Evolutionary conservation across 164 flowering plant genomes (phyloP), one percentile per base, ranked within the genome.

Genomic region (Platanus orientalis): DNA sequence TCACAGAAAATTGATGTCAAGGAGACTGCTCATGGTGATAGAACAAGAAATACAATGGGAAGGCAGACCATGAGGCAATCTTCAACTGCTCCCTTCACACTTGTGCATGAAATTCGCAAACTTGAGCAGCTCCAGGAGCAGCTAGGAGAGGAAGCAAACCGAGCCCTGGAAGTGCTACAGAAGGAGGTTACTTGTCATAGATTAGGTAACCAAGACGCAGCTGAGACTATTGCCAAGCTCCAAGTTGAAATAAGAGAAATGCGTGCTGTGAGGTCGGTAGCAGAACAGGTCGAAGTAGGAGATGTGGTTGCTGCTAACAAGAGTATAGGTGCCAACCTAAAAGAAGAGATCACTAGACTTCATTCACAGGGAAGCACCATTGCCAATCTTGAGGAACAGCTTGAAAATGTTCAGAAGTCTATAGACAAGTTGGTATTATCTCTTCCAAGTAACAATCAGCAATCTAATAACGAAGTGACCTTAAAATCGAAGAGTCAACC

Each of bases 111-210:
- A 77, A 95, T 95, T 54, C 88, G 92, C 47, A 95, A 95, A 68
- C 96, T 95, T 54, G 97, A 95, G 67, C 93, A 92, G 60, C 94
- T 91, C 25, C 97, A 92, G 64, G 92, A 92, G 75, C 96, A 91
- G 78, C 96, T 95, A 40, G 96, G 99, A 28, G 96, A 85, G 54
- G 99, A 95, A 81, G 99, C 99, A 32, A 92, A 84, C 63, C 79
- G 90, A 74, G 99, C 99, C 58, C 71, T 95, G 47, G 97, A 92
- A 76, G 90, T 95, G 54, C 82, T 95, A 27, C 97, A 92, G 61
- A 95, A 95, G 76, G 97, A 95, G 75, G 97, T 92, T 64, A 86
- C 91, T 58, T 92, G 94, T 70, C 97, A 95, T 71, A 86, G 94
- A 71, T 81, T 75, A 58, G 99, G 97, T 50, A 92, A 89, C 71